These are phyloP conservation scores for Stellera chamaejasme DNA, from an alignment of 345 rosid genomes.

Conservation along the genomic window DNA sequence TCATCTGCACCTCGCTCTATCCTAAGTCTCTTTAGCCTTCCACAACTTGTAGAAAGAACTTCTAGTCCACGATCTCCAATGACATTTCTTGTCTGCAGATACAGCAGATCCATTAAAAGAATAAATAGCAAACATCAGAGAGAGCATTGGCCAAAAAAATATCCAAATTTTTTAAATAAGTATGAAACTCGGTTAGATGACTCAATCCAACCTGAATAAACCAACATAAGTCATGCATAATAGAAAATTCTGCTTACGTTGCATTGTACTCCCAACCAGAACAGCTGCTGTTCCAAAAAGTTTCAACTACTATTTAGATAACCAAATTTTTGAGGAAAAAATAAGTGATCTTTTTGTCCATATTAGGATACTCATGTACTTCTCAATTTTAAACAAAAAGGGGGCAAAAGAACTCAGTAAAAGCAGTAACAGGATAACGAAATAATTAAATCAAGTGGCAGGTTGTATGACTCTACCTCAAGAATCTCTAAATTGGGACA, in stretches of 20 bases:
- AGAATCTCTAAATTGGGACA: slow-evolving; percentile 91
- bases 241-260: not conserved
- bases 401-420: not conserved
- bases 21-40: slow-evolving; percentile 74
- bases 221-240: no score
- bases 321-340: no score
- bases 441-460: slow-evolving; percentile 3
- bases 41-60: slow-evolving; percentile 67
- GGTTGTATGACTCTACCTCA: slow-evolving; percentile 44
- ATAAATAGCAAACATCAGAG: not conserved
- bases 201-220: no score
- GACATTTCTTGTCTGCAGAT: slow-evolving; percentile 82
- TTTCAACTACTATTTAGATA: no score
- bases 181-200: no score
- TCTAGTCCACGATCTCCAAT: slow-evolving; percentile 92
- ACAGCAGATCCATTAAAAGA: slow-evolving; percentile 10
- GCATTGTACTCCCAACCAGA: not conserved
- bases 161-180: no score
- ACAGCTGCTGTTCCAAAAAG: no score
- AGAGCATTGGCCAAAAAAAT: no score
- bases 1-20: slow-evolving; percentile 93
- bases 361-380: not conserved
- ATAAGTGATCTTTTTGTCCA: not conserved
- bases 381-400: not conserved
- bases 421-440: slow-evolving; percentile 1